These are phyloP conservation scores for Dothidotthia symphoricarpi DNA, from an alignment of 2,329 filamentous ascomycete genomes.

Conservation along the genomic window DNA sequence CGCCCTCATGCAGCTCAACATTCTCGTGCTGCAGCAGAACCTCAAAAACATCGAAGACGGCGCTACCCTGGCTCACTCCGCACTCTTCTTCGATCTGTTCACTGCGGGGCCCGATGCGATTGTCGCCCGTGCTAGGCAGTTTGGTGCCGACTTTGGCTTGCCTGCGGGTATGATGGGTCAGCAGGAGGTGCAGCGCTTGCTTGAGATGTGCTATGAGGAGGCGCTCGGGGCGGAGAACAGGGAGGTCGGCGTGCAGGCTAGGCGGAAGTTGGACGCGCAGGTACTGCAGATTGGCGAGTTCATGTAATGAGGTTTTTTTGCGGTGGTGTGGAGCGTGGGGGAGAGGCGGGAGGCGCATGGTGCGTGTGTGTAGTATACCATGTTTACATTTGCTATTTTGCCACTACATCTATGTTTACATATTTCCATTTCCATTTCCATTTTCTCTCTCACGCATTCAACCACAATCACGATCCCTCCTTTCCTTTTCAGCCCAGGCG, in stretches of 20 bases:
- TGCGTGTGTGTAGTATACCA: constrained; percentile 2
- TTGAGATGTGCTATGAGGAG: constrained; percentile 44
- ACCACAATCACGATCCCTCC: too few relatives aligned
- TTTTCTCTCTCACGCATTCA: too few relatives aligned
- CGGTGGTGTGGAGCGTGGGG: too few relatives aligned
- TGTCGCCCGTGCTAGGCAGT: constrained; percentile 59
- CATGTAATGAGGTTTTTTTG: constrained; percentile 50
- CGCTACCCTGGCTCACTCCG: constrained; percentile 62
- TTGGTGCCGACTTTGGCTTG: constrained; percentile 26
- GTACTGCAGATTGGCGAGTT: constrained; percentile 68
- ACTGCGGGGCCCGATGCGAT: constrained; percentile 64
- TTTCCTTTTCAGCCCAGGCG: too few relatives aligned
- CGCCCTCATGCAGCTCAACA: constrained; percentile 87
- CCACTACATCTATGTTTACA: too few relatives aligned
- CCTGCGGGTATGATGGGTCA: constrained; percentile 35
- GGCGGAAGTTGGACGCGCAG: constrained; percentile 68
- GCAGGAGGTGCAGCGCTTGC: constrained; percentile 43
- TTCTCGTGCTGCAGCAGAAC: constrained; percentile 92
- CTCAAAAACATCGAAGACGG: constrained; percentile 84
- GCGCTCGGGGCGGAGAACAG: constrained; percentile 64
- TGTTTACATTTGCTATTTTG: too few relatives aligned
- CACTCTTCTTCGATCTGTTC: constrained; percentile 69
- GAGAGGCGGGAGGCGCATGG: too few relatives aligned
- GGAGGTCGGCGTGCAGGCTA: constrained; percentile 63
- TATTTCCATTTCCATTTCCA: too few relatives aligned